These are phyloP conservation scores for Piromyces finnis DNA, from an alignment of 192 early-diverging fungal species.

Conservation along the genomic window DNA sequence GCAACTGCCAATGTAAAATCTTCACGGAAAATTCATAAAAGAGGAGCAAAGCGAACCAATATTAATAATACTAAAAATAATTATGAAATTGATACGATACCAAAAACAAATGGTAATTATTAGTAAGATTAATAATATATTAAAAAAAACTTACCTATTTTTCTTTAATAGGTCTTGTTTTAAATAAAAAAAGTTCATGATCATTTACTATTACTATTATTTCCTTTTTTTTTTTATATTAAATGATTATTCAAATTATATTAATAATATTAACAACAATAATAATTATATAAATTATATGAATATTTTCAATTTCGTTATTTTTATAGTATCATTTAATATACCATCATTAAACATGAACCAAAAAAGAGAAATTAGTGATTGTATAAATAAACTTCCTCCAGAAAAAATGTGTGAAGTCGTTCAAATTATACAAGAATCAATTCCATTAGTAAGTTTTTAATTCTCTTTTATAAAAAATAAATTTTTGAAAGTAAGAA, in stretches of 20 bases:
- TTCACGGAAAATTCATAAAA: not conserved
- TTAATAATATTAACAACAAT: too few relatives aligned
- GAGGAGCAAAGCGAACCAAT: not conserved
- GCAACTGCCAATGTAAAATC: not conserved
- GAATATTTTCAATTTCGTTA: too few relatives aligned
- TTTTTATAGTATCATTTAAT: not conserved
- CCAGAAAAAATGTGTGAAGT: not conserved
- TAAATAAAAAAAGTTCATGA: too few relatives aligned
- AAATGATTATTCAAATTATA: too few relatives aligned
- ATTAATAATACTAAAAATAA: not conserved
- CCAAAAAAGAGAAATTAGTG: not conserved
- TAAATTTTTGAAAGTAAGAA: too few relatives aligned
- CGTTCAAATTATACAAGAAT: not conserved
- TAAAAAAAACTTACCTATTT: too few relatives aligned
- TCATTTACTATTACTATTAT: too few relatives aligned
- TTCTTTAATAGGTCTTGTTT: too few relatives aligned
- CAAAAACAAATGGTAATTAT: not conserved
- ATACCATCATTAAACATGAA: not conserved
- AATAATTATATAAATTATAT: too few relatives aligned
- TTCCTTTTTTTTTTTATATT: not conserved
- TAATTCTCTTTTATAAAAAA: too few relatives aligned
- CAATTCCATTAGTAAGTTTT: not conserved
- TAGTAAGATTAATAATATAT: too few relatives aligned
- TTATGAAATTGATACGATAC: not conserved
- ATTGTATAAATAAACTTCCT: not conserved